Evolutionary conservation across 2,329 filamentous ascomycete genomes (phyloP).

Genomic region (Venturia oleaginea): DNA sequence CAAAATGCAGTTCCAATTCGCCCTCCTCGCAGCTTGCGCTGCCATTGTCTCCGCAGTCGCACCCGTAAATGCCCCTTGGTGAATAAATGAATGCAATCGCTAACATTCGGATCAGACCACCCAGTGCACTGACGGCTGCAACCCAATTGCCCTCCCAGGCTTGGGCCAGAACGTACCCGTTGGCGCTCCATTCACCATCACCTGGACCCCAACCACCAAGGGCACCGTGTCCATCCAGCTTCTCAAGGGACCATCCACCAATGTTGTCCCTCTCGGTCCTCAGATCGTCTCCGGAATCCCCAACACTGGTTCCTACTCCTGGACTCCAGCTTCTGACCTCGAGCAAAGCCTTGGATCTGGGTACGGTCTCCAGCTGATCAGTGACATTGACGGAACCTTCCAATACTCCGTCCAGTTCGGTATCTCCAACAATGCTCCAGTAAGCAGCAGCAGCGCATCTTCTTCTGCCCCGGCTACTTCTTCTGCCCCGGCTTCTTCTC

Average conservation of each 20-base stretch:
- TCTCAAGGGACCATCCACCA: constrained; percentile 48
- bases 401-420: constrained; percentile 12
- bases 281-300: constrained; percentile 41
- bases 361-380: constrained; percentile 53
- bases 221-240: constrained; percentile 50
- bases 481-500: neutral
- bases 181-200: constrained; percentile 48
- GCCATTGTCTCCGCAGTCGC: constrained; percentile 3
- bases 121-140: constrained; percentile 22
- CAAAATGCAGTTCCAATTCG: constrained; percentile 6
- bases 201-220: constrained; percentile 43
- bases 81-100: neutral
- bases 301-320: constrained; percentile 48
- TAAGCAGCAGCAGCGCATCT: neutral
- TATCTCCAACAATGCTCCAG: constrained; percentile 6
- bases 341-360: constrained; percentile 36
- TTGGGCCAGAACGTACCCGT: constrained; percentile 45
- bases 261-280: constrained; percentile 43
- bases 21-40: constrained; percentile 12
- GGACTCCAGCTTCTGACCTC: constrained; percentile 44
- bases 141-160: constrained; percentile 45
- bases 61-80: neutral
- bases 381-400: constrained; percentile 8
- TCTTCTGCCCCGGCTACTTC: neutral
- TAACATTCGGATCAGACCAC: neutral